These are phyloP conservation scores for Phytopythium montanum DNA, from an alignment of 352 stramenopile genomes.

Conservation along the genomic window DNA sequence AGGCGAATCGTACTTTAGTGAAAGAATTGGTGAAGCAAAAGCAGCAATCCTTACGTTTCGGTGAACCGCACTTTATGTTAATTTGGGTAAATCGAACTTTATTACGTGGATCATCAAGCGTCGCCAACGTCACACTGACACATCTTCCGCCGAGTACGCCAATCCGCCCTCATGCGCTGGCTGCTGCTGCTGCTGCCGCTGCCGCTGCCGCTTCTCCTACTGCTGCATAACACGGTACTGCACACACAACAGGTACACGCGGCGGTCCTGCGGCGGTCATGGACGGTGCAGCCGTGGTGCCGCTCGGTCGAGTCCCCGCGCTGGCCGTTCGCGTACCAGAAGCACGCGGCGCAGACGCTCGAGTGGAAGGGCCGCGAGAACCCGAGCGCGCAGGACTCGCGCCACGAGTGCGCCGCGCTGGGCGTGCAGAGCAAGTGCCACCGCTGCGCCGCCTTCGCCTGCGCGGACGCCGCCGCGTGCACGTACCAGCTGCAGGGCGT, in stretches of 20 bases:
- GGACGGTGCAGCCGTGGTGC: slow-evolving; percentile 88
- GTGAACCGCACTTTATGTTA: neutral
- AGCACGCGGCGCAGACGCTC: slow-evolving; percentile 58
- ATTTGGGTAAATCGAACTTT: slow-evolving; percentile 1
- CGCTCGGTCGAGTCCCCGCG: slow-evolving; percentile 69
- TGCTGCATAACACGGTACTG: neutral
- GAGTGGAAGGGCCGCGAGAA: slow-evolving; percentile 89
- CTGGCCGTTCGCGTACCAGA: slow-evolving; percentile 95
- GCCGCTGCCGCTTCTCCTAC: neutral
- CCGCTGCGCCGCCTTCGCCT: slow-evolving; percentile 88
- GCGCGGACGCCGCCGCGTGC: slow-evolving; percentile 55
- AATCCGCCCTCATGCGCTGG: too few species aligned
- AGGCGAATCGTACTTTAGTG: slow-evolving; percentile 1
- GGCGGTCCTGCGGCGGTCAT: slow-evolving; percentile 80
- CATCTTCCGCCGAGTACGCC: neutral
- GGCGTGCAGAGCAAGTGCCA: slow-evolving; percentile 94
- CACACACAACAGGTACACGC: slow-evolving; percentile 1
- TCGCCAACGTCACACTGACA: neutral
- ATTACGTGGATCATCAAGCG: neutral
- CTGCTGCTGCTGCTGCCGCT: neutral
- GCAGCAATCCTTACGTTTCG: too few species aligned
- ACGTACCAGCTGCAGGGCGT: slow-evolving; percentile 93
- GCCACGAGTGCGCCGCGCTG: slow-evolving; percentile 86
- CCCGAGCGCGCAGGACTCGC: slow-evolving; percentile 89
- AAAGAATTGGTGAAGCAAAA: too few species aligned